Evolutionary conservation across 176 grass and related monocot genomes (phyloP).

Genomic region (Dendrocalamus sinicus): DNA sequence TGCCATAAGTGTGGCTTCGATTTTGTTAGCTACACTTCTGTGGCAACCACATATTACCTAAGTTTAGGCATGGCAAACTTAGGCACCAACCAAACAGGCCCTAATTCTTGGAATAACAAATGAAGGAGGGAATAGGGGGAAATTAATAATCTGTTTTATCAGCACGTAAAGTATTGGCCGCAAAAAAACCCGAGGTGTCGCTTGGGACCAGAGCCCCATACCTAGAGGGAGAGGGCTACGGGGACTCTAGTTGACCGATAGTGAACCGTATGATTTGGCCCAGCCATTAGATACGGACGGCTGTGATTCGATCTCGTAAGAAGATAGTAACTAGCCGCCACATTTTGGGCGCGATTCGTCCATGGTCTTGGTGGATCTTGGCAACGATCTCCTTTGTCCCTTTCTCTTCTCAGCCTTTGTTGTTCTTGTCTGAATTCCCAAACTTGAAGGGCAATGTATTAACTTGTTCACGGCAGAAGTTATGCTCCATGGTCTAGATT

Average conservation of each 20-base stretch:
- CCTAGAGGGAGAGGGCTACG: background rate
- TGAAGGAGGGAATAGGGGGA: too few relatives aligned
- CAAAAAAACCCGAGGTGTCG: background rate
- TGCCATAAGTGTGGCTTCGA: too few relatives aligned
- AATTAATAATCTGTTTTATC: too few relatives aligned
- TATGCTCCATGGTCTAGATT: too few relatives aligned
- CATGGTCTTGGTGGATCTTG: background rate
- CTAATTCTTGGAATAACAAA: background rate
- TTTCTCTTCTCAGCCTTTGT: background rate
- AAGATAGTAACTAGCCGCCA: too few relatives aligned
- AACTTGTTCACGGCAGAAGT: too few relatives aligned
- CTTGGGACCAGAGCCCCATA: background rate
- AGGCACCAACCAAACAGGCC: too few relatives aligned
- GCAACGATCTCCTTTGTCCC: background rate
- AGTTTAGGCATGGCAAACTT: too few relatives aligned
- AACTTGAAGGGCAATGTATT: too few relatives aligned
- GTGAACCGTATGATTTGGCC: background rate
- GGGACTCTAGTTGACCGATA: constrained; percentile 12
- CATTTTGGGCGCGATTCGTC: background rate
- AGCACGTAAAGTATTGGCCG: background rate
- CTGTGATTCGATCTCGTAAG: background rate
- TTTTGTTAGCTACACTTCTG: too few relatives aligned
- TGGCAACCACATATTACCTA: too few relatives aligned
- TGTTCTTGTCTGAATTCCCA: background rate
- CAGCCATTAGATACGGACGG: background rate